Evolutionary conservation across 495 filamentous ascomycete genomes (phyloP).

Genomic region (Pseudoneurospora amorphoporcata): DNA sequence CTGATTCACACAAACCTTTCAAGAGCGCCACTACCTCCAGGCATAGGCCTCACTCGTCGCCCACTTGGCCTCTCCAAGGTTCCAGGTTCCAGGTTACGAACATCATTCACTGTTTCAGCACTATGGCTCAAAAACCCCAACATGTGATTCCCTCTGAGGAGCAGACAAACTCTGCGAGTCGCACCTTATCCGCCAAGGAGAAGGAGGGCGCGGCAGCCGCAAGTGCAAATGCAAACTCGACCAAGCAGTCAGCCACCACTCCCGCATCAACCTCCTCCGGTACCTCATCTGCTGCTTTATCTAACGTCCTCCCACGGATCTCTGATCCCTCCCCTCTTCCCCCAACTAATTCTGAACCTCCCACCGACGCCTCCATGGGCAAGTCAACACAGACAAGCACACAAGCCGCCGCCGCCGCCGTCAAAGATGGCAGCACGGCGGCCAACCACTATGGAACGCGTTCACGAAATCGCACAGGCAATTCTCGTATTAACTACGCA

Average conservation of each 20-base stretch:
- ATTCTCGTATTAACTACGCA: constrained; percentile 82
- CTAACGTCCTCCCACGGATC: constrained; percentile 17
- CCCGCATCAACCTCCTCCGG: constrained; percentile 2
- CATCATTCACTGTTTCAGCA: background rate
- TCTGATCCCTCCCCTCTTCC: constrained; percentile 16
- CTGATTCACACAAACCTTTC: background rate
- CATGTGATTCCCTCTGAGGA: constrained; percentile 20
- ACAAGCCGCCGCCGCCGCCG: constrained; percentile 23
- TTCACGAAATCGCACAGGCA: constrained; percentile 78
- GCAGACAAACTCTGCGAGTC: constrained; percentile 15
- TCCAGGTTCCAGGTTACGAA: background rate
- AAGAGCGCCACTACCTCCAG: background rate
- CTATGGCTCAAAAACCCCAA: constrained; percentile 26
- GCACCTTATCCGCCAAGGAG: constrained; percentile 21
- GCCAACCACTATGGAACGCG: constrained; percentile 86
- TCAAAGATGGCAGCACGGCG: constrained; percentile 27
- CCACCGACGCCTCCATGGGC: constrained; percentile 20
- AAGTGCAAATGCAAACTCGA: constrained; percentile 10
- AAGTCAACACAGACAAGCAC: constrained; percentile 31
- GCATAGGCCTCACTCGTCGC: background rate
- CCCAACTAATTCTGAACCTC: constrained; percentile 11
- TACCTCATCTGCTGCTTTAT: constrained; percentile 7
- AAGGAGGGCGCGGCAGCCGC: constrained; percentile 19
- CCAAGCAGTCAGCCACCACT: constrained; percentile 11
- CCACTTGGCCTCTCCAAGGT: background rate